Evolutionary conservation across 345 rosid genomes (phyloP).

Genomic region (Psidium guajava): DNA sequence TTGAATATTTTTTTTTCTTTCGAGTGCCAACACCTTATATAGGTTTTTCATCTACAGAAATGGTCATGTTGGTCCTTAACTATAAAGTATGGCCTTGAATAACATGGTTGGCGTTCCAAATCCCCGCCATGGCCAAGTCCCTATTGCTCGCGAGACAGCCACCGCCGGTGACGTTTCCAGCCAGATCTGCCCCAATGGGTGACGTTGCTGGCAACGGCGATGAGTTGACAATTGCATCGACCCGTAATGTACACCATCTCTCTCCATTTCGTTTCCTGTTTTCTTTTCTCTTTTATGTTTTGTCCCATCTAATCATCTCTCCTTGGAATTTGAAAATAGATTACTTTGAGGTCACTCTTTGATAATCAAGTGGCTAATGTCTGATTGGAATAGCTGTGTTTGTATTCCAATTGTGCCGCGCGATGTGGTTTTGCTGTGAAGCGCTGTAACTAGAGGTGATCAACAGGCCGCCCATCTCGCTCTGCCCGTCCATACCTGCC

Average conservation of each 20-base stretch:
- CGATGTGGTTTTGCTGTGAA: accelerated
- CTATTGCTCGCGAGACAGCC: too few relatives aligned
- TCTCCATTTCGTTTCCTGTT: neutral
- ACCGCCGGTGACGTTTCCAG: too few relatives aligned
- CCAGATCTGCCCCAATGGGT: too few relatives aligned
- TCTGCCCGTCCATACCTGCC: neutral
- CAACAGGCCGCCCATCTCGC: accelerated
- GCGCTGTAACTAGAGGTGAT: neutral
- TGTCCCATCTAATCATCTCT: neutral
- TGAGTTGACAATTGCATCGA: neutral
- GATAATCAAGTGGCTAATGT: neutral
- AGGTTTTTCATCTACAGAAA: neutral
- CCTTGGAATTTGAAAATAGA: neutral
- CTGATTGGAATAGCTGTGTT: neutral
- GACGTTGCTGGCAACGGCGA: too few relatives aligned
- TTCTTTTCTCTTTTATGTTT: neutral
- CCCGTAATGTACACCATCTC: neutral
- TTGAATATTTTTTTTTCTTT: too few relatives aligned
- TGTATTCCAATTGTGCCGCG: neutral
- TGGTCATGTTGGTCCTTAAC: neutral
- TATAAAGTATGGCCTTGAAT: neutral
- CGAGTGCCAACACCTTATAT: neutral
- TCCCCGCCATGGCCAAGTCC: too few relatives aligned
- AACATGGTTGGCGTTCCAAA: too few relatives aligned
- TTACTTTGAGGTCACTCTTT: neutral